Evolutionary conservation across 441 rosid species (phyloP), one percentile per base, ranked within the genome.

Genomic region (Biscutella laevigata): DNA sequence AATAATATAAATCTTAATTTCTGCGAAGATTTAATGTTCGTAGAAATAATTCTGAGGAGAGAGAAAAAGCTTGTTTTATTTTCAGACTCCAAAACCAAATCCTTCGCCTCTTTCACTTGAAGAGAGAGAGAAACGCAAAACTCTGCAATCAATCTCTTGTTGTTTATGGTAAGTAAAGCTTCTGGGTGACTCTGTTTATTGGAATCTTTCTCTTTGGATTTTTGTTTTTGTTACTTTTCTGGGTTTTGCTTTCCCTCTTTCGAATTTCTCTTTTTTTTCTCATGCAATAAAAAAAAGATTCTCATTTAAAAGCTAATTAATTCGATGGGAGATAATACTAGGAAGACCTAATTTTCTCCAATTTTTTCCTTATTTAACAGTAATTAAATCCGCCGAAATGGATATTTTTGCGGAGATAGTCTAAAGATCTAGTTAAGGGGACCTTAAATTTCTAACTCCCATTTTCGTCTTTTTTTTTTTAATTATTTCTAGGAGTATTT

Each of bases 11-110:
- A n/a, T 41, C 66, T 6, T 43, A 30, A 74, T 74, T 71, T 58
- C 83, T 57, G 74, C 75, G n/a, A 57, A 81, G 76, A 58, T 50
- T 70, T 72, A 61, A 61, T 65, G 59, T 21, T 25, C 43, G 53
- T 59, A 62, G 52, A 68, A 57, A 58, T 57, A 50, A 36, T 42
- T 20, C 9, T 3, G 51, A 28, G 33, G 71, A 68, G 62, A 68
- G 61, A 71, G 57, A 52, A 50, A 52, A 58, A 45, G 52, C 16
- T 34, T 61, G 13, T 74, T 45, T 47, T 33, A 22, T 22, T 9
- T 10, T 14, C 26, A 45, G 39, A 59, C 51, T 62, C 67, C 67
- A 46, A 46, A 39, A 56, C 26, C 57, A 44, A 59, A 51, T 53
- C 56, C 50, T 34, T 53, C 48, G 50, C 42, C 48, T 55, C 75